Percentiles rank a stretch among this genome's conserved stretches.
Evolutionary conservation across 805 yeast genomes (phyloP).

Genomic region (Sugiyamaella boreocaroliniensis): DNA sequence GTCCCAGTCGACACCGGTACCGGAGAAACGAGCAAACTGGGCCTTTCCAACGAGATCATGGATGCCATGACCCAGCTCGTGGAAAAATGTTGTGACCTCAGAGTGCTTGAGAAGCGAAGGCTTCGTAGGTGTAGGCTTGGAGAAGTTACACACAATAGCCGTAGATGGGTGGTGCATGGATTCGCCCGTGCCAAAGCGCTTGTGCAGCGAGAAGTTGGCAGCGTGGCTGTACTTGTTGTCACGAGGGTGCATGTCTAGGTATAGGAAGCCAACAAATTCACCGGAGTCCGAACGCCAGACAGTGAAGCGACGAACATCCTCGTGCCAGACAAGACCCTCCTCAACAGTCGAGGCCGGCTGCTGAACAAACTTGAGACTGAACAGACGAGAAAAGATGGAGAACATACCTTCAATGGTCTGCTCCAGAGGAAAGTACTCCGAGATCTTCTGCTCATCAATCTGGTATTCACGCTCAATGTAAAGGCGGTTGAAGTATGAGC

Average conservation of each 20-base stretch:
- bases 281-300: constrained; percentile 56
- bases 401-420: constrained; percentile 65
- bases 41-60: constrained; percentile 70
- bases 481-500: constrained; percentile 56
- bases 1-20: constrained; percentile 74
- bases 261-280: constrained; percentile 69
- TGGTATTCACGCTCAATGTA: constrained; percentile 61
- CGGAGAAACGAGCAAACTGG: constrained; percentile 60
- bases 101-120: constrained; percentile 71
- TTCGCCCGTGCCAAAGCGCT: constrained; percentile 45
- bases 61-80: constrained; percentile 85
- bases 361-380: constrained; percentile 60
- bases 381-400: constrained; percentile 58
- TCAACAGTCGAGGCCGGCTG: constrained; percentile 40
- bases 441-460: constrained; percentile 63
- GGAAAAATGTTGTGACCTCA: constrained; percentile 81
- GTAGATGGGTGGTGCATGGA: constrained; percentile 58
- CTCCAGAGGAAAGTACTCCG: constrained; percentile 74
- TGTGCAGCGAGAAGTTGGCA: constrained; percentile 65
- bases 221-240: constrained; percentile 87
- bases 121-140: constrained; percentile 60
- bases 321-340: constrained; percentile 52
- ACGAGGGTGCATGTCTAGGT: constrained; percentile 78
- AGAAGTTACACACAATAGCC: constrained; percentile 77
- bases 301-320: constrained; percentile 66